phyloP scores from a whole-genome alignment of 108 stramenopile species.

The Conticribra weissflogii region DNA sequence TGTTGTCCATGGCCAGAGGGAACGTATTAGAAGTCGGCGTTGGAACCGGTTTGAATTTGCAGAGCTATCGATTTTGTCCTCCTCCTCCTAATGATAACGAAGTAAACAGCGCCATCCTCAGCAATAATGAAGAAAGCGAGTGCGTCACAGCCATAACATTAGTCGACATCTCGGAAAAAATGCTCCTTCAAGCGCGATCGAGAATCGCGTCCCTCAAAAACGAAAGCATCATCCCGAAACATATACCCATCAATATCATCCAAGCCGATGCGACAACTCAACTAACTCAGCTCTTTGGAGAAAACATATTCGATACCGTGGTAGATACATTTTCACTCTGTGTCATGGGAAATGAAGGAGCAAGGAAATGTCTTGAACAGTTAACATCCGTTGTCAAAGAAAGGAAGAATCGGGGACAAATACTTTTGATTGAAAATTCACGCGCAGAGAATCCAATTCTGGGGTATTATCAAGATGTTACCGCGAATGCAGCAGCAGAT shows the following conservation, averaged over 20 bases:
- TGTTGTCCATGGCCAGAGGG: conserved; percentile 64
- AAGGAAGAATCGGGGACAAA: conserved; percentile 29
- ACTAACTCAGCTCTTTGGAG: conserved; percentile 62
- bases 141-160: conserved; percentile 67
- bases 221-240: too few species aligned
- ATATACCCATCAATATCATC: conserved; percentile 52
- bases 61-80: conserved; percentile 48
- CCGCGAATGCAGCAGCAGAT: conserved; percentile 71
- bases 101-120: not conserved
- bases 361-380: conserved; percentile 63
- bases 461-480: conserved; percentile 81
- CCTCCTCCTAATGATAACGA: not conserved
- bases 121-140: conserved; percentile 11
- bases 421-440: conserved; percentile 84
- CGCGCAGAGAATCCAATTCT: conserved; percentile 71
- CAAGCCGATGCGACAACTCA: conserved; percentile 83
- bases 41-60: conserved; percentile 85
- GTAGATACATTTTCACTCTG: conserved; percentile 88
- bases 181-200: conserved; percentile 66
- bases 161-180: conserved; percentile 78
- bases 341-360: conserved; percentile 82
- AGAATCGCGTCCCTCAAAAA: conserved; percentile 17
- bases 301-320: conserved; percentile 73
- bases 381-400: conserved; percentile 66
- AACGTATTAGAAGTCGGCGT: conserved; percentile 84